Evolutionary conservation across 1,284 basidiomycete genomes (phyloP).

Genomic region (Austropuccinia psidii): DNA sequence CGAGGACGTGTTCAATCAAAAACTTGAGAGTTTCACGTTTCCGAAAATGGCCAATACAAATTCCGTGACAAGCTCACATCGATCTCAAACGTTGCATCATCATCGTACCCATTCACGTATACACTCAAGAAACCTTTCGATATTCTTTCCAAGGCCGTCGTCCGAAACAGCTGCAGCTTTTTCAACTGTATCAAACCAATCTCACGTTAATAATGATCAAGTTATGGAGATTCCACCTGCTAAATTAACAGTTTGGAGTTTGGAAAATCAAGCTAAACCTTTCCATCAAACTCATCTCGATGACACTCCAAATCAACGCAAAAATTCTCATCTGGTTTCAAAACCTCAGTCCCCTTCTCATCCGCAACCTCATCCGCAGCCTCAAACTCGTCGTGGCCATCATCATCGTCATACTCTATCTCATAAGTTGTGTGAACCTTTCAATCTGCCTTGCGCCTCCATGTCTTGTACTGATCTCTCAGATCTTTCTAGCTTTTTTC

Average conservation of each 20-base stretch:
- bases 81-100: too few species aligned
- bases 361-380: neutral
- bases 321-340: neutral
- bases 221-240: constrained; percentile 52
- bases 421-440: constrained; percentile 55
- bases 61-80: too few species aligned
- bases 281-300: too few species aligned
- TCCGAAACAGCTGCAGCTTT: constrained; percentile 53
- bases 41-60: too few species aligned
- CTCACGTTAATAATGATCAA: neutral
- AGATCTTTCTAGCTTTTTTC: constrained; percentile 58
- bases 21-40: too few species aligned
- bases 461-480: neutral
- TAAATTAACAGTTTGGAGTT: constrained; percentile 40
- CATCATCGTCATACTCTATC: constrained; percentile 81
- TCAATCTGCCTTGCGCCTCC: neutral
- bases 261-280: too few species aligned
- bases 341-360: neutral
- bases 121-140: constrained; percentile 79
- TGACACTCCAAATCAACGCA: neutral
- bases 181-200: neutral
- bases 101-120: constrained; percentile 67
- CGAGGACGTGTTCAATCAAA: too few species aligned
- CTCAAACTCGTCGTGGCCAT: constrained; percentile 40
- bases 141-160: constrained; percentile 77